A percentile compares a stretch with the other conserved stretches of the same genome.
Evolutionary conservation across 2,329 filamentous ascomycete species (phyloP).

Genomic region (Exophiala calicioides): DNA sequence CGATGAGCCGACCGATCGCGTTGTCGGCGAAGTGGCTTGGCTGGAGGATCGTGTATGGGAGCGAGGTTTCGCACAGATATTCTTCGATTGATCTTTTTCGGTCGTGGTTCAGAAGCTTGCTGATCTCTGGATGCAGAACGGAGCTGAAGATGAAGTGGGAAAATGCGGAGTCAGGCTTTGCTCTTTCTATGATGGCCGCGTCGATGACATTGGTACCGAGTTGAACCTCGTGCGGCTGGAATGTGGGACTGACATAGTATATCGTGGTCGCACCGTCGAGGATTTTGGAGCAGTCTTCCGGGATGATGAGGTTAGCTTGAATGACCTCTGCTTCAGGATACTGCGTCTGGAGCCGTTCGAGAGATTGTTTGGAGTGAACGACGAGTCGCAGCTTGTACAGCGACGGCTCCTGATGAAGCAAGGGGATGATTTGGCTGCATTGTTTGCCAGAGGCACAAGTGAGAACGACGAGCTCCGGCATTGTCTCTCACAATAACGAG

Average conservation of each 20-base stretch:
- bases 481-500: too few species aligned
- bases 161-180: slow-evolving; percentile 29
- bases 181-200: slow-evolving; percentile 32
- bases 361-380: slow-evolving; percentile 34
- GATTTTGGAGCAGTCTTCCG: slow-evolving; percentile 31
- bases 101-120: slow-evolving; percentile 4
- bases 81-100: slow-evolving; percentile 4
- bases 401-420: slow-evolving; percentile 29
- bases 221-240: slow-evolving; percentile 38
- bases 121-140: slow-evolving; percentile 45
- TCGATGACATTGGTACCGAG: slow-evolving; percentile 42
- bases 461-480: slow-evolving; percentile 34
- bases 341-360: slow-evolving; percentile 31
- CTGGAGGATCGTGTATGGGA: slow-evolving; percentile 14
- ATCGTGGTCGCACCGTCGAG: slow-evolving; percentile 35
- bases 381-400: slow-evolving; percentile 37
- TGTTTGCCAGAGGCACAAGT: slow-evolving; percentile 44
- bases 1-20: slow-evolving; percentile 4
- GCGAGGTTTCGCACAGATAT: slow-evolving; percentile 2
- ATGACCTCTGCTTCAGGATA: slow-evolving; percentile 40
- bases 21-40: slow-evolving; percentile 16
- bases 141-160: slow-evolving; percentile 41
- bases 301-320: slow-evolving; percentile 34
- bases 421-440: slow-evolving; percentile 37
- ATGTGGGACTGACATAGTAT: slow-evolving; percentile 39